Evolutionary conservation across 768 basidiomycete genomes (phyloP).

Genomic region (Tricholoma matsutake): DNA sequence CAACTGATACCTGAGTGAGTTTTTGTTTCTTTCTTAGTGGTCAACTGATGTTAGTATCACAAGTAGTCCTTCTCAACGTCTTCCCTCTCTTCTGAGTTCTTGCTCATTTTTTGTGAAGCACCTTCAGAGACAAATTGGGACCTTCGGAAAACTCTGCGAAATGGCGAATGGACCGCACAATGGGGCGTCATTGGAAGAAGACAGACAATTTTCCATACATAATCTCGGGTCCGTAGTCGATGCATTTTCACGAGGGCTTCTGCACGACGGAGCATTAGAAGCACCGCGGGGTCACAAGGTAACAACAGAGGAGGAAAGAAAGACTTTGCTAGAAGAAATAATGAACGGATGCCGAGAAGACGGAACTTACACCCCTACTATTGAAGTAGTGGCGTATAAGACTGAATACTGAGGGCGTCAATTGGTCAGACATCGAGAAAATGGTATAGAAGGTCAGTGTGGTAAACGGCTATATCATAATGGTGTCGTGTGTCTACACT

Average conservation of each 20-base stretch:
- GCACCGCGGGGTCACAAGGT: neutral
- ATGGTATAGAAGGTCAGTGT: too few species aligned
- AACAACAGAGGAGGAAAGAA: neutral
- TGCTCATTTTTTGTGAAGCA: neutral
- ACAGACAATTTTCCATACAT: neutral
- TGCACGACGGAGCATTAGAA: neutral
- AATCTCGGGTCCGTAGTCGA: neutral
- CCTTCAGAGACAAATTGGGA: neutral
- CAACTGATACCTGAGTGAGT: neutral
- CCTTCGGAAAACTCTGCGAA: neutral
- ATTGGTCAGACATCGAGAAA: neutral
- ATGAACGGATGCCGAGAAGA: neutral
- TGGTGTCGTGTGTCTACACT: too few species aligned
- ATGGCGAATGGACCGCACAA: neutral
- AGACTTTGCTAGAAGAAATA: neutral
- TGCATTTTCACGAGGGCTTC: neutral
- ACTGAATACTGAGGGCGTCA: neutral
- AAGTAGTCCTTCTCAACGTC: neutral
- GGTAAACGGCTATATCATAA: too few species aligned
- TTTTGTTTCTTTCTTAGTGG: neutral
- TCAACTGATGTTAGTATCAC: neutral
- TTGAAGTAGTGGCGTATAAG: neutral
- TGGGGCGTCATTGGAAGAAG: neutral
- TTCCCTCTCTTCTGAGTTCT: neutral
- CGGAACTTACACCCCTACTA: neutral